These are phyloP conservation scores for Periconia macrospinosa DNA, from an alignment of 2,329 filamentous ascomycete genomes.

Conservation along the genomic window DNA sequence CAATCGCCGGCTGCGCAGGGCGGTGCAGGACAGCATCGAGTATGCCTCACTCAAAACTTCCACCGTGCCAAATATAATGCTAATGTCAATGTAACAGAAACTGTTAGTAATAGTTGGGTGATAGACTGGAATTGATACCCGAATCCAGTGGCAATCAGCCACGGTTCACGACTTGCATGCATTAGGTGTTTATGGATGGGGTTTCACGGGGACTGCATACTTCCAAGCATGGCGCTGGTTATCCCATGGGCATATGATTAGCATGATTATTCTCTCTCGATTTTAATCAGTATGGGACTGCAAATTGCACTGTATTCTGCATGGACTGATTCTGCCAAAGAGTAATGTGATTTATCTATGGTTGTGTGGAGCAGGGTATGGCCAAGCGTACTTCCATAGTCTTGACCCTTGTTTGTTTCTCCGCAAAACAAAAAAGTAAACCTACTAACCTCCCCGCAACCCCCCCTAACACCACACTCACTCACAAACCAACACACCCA, in stretches of 20 bases:
- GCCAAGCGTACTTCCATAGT: too few species aligned
- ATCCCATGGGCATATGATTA: neutral
- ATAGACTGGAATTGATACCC: constrained; percentile 7
- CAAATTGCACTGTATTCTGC: too few species aligned
- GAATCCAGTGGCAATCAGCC: constrained; percentile 3
- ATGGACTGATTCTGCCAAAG: too few species aligned
- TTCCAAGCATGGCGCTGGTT: neutral
- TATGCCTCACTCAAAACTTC: constrained; percentile 21
- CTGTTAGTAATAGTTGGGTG: too few species aligned
- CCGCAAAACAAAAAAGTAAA: neutral
- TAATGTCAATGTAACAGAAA: neutral
- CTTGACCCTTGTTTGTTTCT: neutral
- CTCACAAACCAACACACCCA: neutral
- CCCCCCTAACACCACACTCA: neutral
- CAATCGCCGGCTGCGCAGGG: constrained; percentile 76
- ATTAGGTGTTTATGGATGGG: constrained; percentile 1
- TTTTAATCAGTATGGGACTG: too few species aligned
- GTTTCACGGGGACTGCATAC: neutral
- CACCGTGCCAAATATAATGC: neutral
- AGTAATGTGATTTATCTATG: too few species aligned
- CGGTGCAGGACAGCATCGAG: constrained; percentile 63
- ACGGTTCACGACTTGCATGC: constrained; percentile 7
- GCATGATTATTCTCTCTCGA: neutral
- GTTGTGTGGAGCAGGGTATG: too few species aligned
- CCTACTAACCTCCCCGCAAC: too few species aligned